Base-by-base conservation (phyloP, 2,329 filamentous ascomycete species). In the Intubia oerlemansii region DNA sequence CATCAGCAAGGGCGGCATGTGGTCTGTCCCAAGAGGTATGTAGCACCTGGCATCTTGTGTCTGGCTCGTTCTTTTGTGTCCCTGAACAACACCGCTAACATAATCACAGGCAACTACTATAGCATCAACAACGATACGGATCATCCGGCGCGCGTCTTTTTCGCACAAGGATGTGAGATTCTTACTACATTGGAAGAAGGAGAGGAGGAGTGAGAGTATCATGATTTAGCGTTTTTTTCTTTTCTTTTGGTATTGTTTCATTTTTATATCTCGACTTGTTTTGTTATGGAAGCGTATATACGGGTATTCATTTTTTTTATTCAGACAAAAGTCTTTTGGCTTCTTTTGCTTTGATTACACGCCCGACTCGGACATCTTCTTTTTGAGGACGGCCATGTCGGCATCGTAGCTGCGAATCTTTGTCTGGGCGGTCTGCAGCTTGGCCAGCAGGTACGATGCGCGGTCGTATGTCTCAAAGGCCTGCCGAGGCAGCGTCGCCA, bases 11-110 rank as follows among this genome's bases (percentile, higher is more conserved):
- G 84, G 85, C 23, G 85, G 85, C 30, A 76, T 84, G 49, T 95
- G 80, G 64, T 84, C 92, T 49, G 84, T 98, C 36, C 88, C 88
- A 15, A 68, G 85, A 68, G 85, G 85, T 93, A 52, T 59, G 75
- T 54, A n/a, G n/a, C n/a, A n/a, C n/a, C n/a, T n/a, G n/a, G n/a
- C 29, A 10, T 20, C 32, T 28, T 24, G 25, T 25, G 14, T 27
- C 13, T 24, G 10, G 6, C 32, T 34, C 33, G 9, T 12, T 11
- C 17, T 33, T 29, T 32, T 29, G 29, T 32, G n/a, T n/a, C n/a
- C n/a, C n/a, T n/a, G n/a, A n/a, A n/a, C n/a, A n/a, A n/a, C n/a
- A n/a, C n/a, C n/a, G n/a, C 16, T 20, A 22, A 28, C 31, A 20
- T 24, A 23, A 28, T 29, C 11, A 5, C 38, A 93, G 85, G 85